These are phyloP conservation scores for Bacidia gigantensis DNA, from an alignment of 495 filamentous ascomycete species.

Conservation along the genomic window DNA sequence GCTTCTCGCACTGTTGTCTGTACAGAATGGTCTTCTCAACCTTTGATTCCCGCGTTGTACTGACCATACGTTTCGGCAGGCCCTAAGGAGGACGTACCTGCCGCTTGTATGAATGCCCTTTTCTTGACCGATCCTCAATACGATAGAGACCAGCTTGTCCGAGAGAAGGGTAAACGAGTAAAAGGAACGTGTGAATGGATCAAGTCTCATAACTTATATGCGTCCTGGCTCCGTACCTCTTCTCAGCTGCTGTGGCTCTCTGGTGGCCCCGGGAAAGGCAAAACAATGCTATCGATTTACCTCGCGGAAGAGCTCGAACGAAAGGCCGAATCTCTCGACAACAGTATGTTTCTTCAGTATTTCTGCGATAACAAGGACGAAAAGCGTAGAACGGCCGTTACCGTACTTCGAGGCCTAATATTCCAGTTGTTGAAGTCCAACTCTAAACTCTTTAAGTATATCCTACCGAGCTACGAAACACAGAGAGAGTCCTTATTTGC, in stretches of 20 bases:
- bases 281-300: constrained; percentile 36
- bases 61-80: too few relatives aligned
- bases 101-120: constrained; percentile 1
- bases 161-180: neutral
- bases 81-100: neutral
- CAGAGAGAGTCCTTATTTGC: constrained; percentile 18
- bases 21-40: too few relatives aligned
- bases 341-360: constrained; percentile 25
- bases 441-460: constrained; percentile 12
- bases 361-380: constrained; percentile 32
- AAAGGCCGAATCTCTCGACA: constrained; percentile 3
- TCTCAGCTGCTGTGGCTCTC: constrained; percentile 30
- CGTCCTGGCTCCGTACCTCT: neutral
- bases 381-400: constrained; percentile 33
- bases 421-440: constrained; percentile 19
- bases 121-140: neutral
- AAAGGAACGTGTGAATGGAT: constrained; percentile 23
- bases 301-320: constrained; percentile 29
- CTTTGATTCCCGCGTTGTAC: too few relatives aligned
- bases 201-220: neutral
- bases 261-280: constrained; percentile 36
- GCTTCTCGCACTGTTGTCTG: too few relatives aligned
- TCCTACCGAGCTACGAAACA: constrained; percentile 17
- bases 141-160: constrained; percentile 2
- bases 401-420: constrained; percentile 31